Conservation (phyloP, 176 grass and related monocot genomes). For the Musa troglodytarum region DNA sequence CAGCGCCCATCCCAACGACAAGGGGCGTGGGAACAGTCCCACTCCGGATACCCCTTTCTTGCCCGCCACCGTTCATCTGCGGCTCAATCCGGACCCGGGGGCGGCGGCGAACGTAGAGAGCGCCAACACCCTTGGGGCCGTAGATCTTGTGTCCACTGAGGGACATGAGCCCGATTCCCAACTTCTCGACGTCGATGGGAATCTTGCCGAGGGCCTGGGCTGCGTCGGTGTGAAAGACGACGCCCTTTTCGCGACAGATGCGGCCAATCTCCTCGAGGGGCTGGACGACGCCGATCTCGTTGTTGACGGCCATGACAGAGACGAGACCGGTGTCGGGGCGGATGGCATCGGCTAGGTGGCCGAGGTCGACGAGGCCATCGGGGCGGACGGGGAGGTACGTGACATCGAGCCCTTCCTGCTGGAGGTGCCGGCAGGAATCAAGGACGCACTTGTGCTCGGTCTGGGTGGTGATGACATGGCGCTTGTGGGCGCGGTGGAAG, state of each 20-base stretch:
- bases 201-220: slow-evolving; percentile 82
- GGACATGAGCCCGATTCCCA: slow-evolving; percentile 89
- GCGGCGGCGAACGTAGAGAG: slow-evolving; percentile 75
- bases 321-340: slow-evolving; percentile 73
- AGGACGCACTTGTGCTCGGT: slow-evolving; percentile 97
- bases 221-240: slow-evolving; percentile 80
- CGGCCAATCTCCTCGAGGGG: slow-evolving; percentile 76
- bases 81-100: slow-evolving; percentile 82
- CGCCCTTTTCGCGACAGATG: slow-evolving; percentile 69
- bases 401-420: slow-evolving; percentile 78
- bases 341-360: slow-evolving; percentile 49
- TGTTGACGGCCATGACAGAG: slow-evolving; percentile 94
- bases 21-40: slow-evolving; percentile 78
- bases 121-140: slow-evolving; percentile 82
- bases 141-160: slow-evolving; percentile 90
- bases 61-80: slow-evolving; percentile 87
- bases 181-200: slow-evolving; percentile 57
- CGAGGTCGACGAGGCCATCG: slow-evolving; percentile 74
- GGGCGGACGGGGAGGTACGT: slow-evolving; percentile 75
- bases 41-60: slow-evolving; percentile 87
- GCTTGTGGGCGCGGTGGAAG: slow-evolving; percentile 76
- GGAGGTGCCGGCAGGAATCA: slow-evolving; percentile 77
- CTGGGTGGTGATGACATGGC: slow-evolving; percentile 84
- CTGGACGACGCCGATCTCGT: slow-evolving; percentile 87
- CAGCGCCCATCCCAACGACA: slow-evolving; percentile 72